Evolutionary conservation across 139 green algal species (phyloP).

Genomic region (Eudorina sp.): DNA sequence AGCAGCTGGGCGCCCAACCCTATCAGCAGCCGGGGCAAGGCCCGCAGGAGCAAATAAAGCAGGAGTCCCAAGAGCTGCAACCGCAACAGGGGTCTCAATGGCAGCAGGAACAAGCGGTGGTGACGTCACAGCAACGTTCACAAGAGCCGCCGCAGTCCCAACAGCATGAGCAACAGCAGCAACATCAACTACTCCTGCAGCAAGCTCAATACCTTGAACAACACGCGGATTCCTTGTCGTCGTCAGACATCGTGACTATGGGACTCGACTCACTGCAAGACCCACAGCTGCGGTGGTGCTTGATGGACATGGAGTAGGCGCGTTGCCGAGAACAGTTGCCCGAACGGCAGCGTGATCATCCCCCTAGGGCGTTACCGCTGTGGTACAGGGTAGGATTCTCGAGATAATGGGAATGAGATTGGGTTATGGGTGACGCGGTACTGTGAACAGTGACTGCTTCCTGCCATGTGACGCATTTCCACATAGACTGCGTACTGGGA

Average conservation of each 20-base stretch:
- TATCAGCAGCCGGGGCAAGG: not conserved
- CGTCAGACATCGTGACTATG: not conserved
- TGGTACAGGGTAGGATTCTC: too few species aligned
- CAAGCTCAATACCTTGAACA: not conserved
- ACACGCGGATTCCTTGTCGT: not conserved
- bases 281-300: not conserved
- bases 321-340: not conserved
- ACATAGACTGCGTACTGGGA: too few species aligned
- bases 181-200: not conserved
- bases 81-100: not conserved
- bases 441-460: too few species aligned
- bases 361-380: too few species aligned
- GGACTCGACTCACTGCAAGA: not conserved
- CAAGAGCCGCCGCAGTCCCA: not conserved
- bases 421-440: too few species aligned
- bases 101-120: not conserved
- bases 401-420: too few species aligned
- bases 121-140: not conserved
- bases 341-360: not conserved
- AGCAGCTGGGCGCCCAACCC: not conserved
- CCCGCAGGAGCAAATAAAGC: not conserved
- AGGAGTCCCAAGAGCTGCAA: not conserved
- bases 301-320: not conserved
- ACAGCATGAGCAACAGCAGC: not conserved
- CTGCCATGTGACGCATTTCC: too few species aligned